Base-by-base conservation (phyloP, 768 basidiomycete genomes). In the Collybia sordida region DNA sequence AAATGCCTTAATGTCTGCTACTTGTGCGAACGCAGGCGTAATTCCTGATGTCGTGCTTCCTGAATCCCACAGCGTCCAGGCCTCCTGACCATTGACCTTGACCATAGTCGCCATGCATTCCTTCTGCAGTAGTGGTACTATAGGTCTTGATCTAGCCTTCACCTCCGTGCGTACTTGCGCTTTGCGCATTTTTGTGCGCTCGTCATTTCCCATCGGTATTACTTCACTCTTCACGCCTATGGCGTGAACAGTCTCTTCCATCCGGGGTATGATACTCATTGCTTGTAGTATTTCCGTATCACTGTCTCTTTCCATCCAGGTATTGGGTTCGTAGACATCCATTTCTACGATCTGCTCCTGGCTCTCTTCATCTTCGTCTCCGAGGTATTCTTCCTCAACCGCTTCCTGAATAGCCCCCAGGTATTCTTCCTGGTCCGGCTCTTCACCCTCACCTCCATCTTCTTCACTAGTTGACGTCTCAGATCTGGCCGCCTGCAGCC, bases 11-110 rank as follows among this genome's bases (percentile, higher is more conserved):
- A 62, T 54, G 0, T 53, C 14, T 1, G 55, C 44, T 1, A 59
- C 39, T 12, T 63, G 46, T 0, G 54, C 51, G 45, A 15, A 27
- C 11, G 31, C 31, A 0, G 59, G 61, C 0, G 53, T 61, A 0
- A 63, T 47, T 0, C 61, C 57, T 2, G 58, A 54, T 0, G 54
- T 62, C 0, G 59, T 66, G 34, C 61, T 64, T 1, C 59, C 61
- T 0, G 56, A 52, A 27, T 63, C 63, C 59, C 55, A 62, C 1
- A 64, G 45, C 0, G 61, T 55, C 55, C 57, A 60, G 0, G 57
- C 59, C 2, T 55, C 31, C 0, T 48, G 24, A 1, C 52, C 52
- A 5, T 49, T 44, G 5, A 60, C 27, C 2, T 50, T 45, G 1
- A 55, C 34, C 11, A 47, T 56, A 0, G 49, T 57, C 0, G 49